phyloP scores from a whole-genome alignment of 2,329 filamentous ascomycete genomes.

The Paecilomyces dactylethromorphus region DNA sequence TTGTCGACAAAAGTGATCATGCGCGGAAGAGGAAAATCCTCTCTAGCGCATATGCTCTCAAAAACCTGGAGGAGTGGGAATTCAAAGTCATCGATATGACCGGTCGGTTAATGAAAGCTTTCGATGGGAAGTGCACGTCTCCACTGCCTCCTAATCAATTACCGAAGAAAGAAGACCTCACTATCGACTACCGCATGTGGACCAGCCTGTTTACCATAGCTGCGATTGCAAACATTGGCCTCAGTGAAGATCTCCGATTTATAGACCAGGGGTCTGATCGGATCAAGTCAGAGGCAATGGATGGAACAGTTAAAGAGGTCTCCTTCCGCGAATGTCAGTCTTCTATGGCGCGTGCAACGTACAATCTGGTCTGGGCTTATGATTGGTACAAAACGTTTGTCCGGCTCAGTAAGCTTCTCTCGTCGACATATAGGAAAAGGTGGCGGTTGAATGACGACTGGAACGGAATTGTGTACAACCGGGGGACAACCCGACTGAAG shows the following conservation, averaged over 20 bases:
- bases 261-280: slow-evolving; percentile 28
- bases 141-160: slow-evolving; percentile 5
- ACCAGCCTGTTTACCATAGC: slow-evolving; percentile 31
- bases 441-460: slow-evolving; percentile 14
- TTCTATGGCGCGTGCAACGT: slow-evolving; percentile 4
- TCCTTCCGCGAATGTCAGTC: slow-evolving; percentile 13
- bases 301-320: slow-evolving; percentile 8
- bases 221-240: slow-evolving; percentile 34
- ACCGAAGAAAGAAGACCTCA: slow-evolving; percentile 15
- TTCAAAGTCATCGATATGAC: slow-evolving; percentile 34
- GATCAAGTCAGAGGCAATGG: slow-evolving; percentile 14
- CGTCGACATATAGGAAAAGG: slow-evolving; percentile 11
- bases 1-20: slow-evolving; percentile 33
- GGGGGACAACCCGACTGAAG: not conserved
- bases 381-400: slow-evolving; percentile 13
- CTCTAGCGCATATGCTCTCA: slow-evolving; percentile 32
- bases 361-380: slow-evolving; percentile 16
- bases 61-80: slow-evolving; percentile 36
- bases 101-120: slow-evolving; percentile 23
- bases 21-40: slow-evolving; percentile 32
- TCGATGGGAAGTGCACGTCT: slow-evolving; percentile 26
- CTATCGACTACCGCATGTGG: slow-evolving; percentile 31
- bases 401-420: slow-evolving; percentile 11
- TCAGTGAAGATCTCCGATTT: slow-evolving; percentile 29
- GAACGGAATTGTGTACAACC: slow-evolving; percentile 3